Evolutionary conservation across 2,329 filamentous ascomycete genomes (phyloP), one percentile per base, ranked within the genome.

Genomic region (Aspergillus ustus): DNA sequence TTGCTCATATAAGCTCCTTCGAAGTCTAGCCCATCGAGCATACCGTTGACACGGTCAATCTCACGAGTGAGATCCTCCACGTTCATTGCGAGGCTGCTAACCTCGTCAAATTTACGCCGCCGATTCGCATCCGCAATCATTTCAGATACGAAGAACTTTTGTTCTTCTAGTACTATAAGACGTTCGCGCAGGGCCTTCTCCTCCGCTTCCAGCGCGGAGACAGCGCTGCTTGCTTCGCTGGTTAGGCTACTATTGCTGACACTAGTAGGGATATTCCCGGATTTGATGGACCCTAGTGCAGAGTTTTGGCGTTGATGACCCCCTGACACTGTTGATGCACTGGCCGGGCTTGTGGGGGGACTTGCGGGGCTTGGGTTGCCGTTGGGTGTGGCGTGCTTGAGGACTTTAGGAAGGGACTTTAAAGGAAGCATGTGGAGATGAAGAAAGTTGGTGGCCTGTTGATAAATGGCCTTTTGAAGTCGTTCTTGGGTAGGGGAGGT

Each of bases 391-490:
- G 86, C 84, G 68, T 89, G 86, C 65, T 84, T 86, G 17, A 93
- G 81, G 66, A 92, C 81, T 46, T 87, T 86, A 0, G 90, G 90
- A 0, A 93, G 80, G 29, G 87, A 86, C 73, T 92, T 96, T 15
- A 97, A 81, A 0, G 93, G 92, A 8, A 97, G 84, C 91, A 97
- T 96, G 71, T 97, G 92, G 4, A 92, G 84, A 71, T 96, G 93
- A 4, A 97, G 79, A 70, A 97, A 97, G 52, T 85, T 85, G 56
- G 89, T 92, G 1, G 93, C 91, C 67, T 93, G 90, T 43, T 90
- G 85, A 69, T 96, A 93, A 13, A 97, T 88, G 3, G 91, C 89
- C 70, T 89, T 90, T 70, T 97, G 93, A 4, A 97, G 81, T 50
- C 85, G 85, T 60, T 87, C 79, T 72, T 97, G 93, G 0, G 91